Percentiles rank a stretch among this genome's conserved stretches.
Evolutionary conservation across 306 rosid genomes (phyloP).

Genomic region (Prunus fruticosa): DNA sequence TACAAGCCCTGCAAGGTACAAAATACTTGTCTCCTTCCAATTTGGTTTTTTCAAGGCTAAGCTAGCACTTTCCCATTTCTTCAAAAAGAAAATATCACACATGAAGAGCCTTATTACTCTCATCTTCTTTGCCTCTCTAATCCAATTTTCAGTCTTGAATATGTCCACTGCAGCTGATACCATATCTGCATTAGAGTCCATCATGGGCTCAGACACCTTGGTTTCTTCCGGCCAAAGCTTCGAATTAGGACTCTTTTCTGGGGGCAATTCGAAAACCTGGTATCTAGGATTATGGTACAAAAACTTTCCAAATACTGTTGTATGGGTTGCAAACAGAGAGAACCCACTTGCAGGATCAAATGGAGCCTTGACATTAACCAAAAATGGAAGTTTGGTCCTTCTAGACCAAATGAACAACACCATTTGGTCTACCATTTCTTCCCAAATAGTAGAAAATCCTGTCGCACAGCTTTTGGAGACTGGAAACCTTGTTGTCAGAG

Average conservation of each 20-base stretch:
- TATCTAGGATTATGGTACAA: conserved; percentile 27
- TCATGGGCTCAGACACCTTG: neutral
- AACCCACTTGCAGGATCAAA: neutral
- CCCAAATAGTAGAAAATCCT: conserved; percentile 11
- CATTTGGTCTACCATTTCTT: neutral
- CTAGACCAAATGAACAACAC: conserved; percentile 2
- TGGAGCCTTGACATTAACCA: conserved; percentile 2
- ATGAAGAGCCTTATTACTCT: neutral
- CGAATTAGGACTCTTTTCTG: conserved; percentile 18
- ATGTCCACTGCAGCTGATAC: conserved; percentile 5
- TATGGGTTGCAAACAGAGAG: conserved; percentile 31
- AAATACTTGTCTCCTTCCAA: too few species aligned
- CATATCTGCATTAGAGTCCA: neutral
- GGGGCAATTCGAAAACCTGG: neutral
- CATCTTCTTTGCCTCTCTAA: neutral
- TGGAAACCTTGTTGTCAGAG: conserved; percentile 38
- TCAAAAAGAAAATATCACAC: neutral
- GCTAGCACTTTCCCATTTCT: neutral
- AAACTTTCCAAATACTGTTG: neutral
- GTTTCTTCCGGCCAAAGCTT: conserved; percentile 7
- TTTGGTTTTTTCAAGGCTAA: too few species aligned
- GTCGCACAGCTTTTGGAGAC: conserved; percentile 29
- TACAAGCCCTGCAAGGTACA: too few species aligned
- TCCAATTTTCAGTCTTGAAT: neutral
- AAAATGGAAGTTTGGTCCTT: neutral